Base-by-base conservation (phyloP, 345 rosid genomes). In the Lenwebbia sp. region DNA sequence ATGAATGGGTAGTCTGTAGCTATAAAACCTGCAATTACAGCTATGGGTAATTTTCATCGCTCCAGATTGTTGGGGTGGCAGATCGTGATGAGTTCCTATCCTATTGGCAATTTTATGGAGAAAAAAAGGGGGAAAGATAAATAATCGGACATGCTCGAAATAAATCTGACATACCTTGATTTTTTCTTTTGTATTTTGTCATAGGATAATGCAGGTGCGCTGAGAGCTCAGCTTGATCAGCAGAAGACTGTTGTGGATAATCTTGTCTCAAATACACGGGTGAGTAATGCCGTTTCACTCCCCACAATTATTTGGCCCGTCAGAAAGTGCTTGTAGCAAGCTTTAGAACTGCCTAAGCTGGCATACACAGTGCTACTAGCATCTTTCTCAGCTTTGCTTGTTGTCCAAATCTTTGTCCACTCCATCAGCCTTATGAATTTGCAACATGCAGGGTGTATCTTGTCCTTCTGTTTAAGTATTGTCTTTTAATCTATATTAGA, bases 251-350 rank as follows among this genome's bases (percentile, higher is more conserved):
- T 95, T 86, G 95, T 94, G 83, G 94, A 95, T 62, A 94, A 91
- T 91, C 96, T 95, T 86, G 92, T 95, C 90, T 94, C 95, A 50
- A 95, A 93, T 87, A 93, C 96, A 58, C 91, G 91, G 94, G 96
- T 93, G 86, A 85, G 93, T 86, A 76, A 58, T 22, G n/a, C 76
- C 49, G 84, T 85, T 23, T 6, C 22, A 15, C 54, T 1, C 54
- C 21, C 19, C 54, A 53, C 19, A 50, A 50, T 50, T 53, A 5
- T 53, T 53, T 30, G n/a, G 13, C 1, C 60, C n/a, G 10, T 55
- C 65, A 52, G 49, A 53, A 30, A 83, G 40, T 56, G 28, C n/a
- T 23, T 25, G 60, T 21, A 21, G 76, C 41, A 15, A 65, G 76
- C 76, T 30, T 65, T 65, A 65, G 76, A 65, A 30, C 19, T 65